A percentile compares a stretch with the other conserved stretches of the same genome.
phyloP scores from a whole-genome alignment of 345 rosid genomes.

The Bruguiera sexangula region DNA sequence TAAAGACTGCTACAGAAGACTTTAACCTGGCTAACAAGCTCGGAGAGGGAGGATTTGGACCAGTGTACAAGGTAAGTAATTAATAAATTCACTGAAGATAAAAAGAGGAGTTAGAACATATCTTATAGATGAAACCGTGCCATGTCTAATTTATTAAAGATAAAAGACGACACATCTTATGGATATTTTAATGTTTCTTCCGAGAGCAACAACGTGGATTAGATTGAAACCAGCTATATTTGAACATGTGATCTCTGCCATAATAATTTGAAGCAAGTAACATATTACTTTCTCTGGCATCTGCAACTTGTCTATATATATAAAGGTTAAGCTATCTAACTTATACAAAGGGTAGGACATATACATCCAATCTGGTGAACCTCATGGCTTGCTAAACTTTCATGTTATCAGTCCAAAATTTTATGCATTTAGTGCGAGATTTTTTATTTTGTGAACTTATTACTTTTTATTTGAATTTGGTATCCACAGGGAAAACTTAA shows the following conservation, averaged over 20 bases:
- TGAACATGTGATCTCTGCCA: neutral
- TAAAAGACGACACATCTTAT: too few species aligned
- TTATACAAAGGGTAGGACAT: neutral
- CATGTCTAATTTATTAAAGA: neutral
- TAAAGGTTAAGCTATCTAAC: neutral
- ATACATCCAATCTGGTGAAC: too few species aligned
- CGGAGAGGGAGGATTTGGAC: too few species aligned
- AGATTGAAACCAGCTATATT: neutral
- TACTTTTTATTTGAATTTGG: neutral
- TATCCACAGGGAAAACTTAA: slow-evolving; percentile 34
- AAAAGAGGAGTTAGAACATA: neutral
- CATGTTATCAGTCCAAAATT: neutral
- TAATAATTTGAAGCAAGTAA: too few species aligned
- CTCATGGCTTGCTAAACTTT: neutral
- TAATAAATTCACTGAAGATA: neutral
- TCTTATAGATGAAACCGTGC: neutral
- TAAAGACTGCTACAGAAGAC: too few species aligned
- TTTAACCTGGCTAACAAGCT: too few species aligned
- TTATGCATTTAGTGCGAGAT: too few species aligned
- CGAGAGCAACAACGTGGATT: neutral
- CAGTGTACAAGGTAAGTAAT: too few species aligned
- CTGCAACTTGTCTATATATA: too few species aligned
- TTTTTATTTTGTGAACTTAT: neutral
- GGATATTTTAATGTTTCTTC: neutral
- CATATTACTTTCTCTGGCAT: too few species aligned